Evolutionary conservation across 805 yeast species (phyloP).

Genomic region (Monosporozyma yasuniensis): DNA sequence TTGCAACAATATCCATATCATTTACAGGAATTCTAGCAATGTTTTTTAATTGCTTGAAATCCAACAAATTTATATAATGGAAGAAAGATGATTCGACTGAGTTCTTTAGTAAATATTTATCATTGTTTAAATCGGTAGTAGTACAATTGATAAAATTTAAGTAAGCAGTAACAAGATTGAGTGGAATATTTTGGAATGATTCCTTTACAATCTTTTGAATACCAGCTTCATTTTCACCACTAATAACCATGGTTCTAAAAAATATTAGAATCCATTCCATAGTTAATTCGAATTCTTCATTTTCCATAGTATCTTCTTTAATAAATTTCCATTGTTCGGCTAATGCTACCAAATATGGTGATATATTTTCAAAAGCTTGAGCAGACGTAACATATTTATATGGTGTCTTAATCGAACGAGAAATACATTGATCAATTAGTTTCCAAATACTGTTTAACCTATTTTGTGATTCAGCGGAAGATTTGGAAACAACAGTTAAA

Average conservation of each 20-base stretch:
- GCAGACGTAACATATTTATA: constrained; percentile 72
- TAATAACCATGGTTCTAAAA: constrained; percentile 37
- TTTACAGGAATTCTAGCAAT: constrained; percentile 35
- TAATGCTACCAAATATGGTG: constrained; percentile 50
- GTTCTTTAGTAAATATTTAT: constrained; percentile 12
- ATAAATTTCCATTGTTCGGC: constrained; percentile 65
- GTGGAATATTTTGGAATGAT: constrained; percentile 7
- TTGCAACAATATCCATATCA: constrained; percentile 41
- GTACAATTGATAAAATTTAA: constrained; percentile 18
- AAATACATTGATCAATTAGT: constrained; percentile 64
- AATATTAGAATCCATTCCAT: constrained; percentile 45
- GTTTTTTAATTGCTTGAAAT: constrained; percentile 22
- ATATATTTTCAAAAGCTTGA: constrained; percentile 29
- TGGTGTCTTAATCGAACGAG: constrained; percentile 65
- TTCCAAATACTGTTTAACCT: constrained; percentile 41
- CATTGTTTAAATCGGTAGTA: constrained; percentile 7
- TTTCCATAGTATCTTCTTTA: constrained; percentile 9
- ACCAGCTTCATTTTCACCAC: constrained; percentile 49
- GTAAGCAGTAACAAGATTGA: constrained; percentile 8
- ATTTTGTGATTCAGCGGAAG: constrained; percentile 4
- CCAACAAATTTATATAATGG: constrained; percentile 29
- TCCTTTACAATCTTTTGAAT: constrained; percentile 7
- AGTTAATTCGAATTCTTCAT: constrained; percentile 14
- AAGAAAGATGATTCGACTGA: constrained; percentile 25
- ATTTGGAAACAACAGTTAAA: constrained; percentile 23